Conservation (phyloP, 768 basidiomycete genomes). For the Agrocybe pediades region DNA sequence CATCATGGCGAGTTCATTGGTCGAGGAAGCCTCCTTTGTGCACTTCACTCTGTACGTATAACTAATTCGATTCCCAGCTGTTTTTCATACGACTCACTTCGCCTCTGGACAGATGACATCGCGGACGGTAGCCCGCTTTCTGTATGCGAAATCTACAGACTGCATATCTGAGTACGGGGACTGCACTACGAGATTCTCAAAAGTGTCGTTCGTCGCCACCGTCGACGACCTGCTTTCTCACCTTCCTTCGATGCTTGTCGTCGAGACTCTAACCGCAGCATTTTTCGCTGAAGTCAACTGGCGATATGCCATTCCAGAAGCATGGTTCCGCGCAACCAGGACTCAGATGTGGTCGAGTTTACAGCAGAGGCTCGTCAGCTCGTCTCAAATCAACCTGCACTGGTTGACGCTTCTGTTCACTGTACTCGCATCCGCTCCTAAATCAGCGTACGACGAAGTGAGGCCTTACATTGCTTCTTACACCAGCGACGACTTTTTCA, state of each 20-base stretch:
- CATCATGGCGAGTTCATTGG: constrained; percentile 53
- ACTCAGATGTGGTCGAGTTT: constrained; percentile 49
- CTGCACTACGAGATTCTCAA: constrained; percentile 19
- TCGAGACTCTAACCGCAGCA: constrained; percentile 34
- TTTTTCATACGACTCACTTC: not conserved
- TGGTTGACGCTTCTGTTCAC: constrained; percentile 55
- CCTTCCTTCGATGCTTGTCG: constrained; percentile 32
- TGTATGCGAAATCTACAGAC: constrained; percentile 44
- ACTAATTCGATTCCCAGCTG: not conserved
- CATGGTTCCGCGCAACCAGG: constrained; percentile 46
- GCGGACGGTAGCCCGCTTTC: constrained; percentile 32
- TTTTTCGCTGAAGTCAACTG: constrained; percentile 52
- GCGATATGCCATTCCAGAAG: constrained; percentile 51
- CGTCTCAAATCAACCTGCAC: constrained; percentile 46
- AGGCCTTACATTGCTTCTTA: constrained; percentile 10
- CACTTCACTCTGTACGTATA: constrained; percentile 43
- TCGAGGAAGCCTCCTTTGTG: constrained; percentile 46
- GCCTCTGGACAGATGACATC: constrained; percentile 33
- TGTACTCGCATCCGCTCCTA: constrained; percentile 44
- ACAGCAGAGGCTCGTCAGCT: constrained; percentile 28
- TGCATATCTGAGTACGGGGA: constrained; percentile 30
- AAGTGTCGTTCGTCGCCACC: constrained; percentile 21
- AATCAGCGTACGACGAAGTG: constrained; percentile 19
- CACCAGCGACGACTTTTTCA: constrained; percentile 34
- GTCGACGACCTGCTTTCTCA: constrained; percentile 34